Base-by-base conservation (phyloP, 345 rosid species). In the Noccaea caerulescens region DNA sequence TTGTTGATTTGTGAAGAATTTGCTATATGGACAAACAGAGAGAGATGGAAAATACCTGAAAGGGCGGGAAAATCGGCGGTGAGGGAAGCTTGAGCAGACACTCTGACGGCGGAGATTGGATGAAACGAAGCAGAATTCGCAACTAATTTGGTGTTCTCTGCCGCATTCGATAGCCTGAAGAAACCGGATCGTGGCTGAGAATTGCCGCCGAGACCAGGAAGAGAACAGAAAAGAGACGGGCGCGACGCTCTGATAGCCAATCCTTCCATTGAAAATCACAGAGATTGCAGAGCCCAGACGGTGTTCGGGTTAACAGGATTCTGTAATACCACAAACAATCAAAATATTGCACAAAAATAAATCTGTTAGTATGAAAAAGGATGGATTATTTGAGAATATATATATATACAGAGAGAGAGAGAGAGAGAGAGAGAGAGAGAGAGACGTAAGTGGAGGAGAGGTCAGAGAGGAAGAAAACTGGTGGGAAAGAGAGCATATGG, bases 61-160 rank as follows among this genome's bases (percentile, higher is more conserved):
- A 69, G 33, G 34, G 68, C 76, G 33, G 73, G 75, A 56, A 68
- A 67, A 54, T 70, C 66, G 10, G 81, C 71, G 32, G 81, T 68
- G 68, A 58, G 66, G 49, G 85, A 70, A 39, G 81, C 68, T 39
- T 63, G 65, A 42, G 78, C 63, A 37, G 88, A 65, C 10, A 85
- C 87, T 32, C 84, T 83, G 68, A 72, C 69, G 46, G 90, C 85
- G 67, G 73, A 63, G 56, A 85, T 73, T 10, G 80, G 78, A 58
- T 42, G 72, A 66, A 58, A 72, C 44, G 63, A 66, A 57, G 68
- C 46, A 69, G 63, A 49, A 55, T 79, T 77, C 39, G 58, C 46
- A 16, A 72, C 62, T 43, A 66, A 11, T 27, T 53, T 72, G 3
- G 37, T 1, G 7, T 69, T 56, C 43, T 47, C 41, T 5, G 45